Evolutionary conservation across 1,139 yeast species (phyloP).

Genomic region (Kazachstania sp.): DNA sequence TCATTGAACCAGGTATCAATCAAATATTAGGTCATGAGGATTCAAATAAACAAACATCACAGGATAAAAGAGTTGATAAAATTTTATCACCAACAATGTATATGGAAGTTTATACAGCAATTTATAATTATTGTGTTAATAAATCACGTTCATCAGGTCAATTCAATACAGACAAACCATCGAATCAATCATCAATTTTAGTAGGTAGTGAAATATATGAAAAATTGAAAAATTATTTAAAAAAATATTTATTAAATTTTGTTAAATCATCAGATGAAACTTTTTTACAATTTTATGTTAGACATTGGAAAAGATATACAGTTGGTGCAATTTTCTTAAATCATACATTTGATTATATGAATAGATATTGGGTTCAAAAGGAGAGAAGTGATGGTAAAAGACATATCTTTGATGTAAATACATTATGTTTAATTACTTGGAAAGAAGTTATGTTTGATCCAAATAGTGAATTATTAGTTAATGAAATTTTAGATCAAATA

Average conservation of each 20-base stretch:
- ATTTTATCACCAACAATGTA: conserved; percentile 67
- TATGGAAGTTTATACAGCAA: conserved; percentile 71
- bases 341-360: conserved; percentile 91
- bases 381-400: conserved; percentile 94
- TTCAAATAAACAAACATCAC: conserved; percentile 8
- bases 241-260: conserved; percentile 46
- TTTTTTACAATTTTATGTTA: conserved; percentile 76
- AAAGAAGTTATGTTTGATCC: conserved; percentile 69
- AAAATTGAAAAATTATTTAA: conserved; percentile 59
- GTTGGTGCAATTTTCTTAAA: conserved; percentile 88
- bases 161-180: conserved; percentile 29
- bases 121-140: conserved; percentile 88
- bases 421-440: conserved; percentile 85
- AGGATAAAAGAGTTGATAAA: conserved; percentile 38
- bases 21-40: conserved; percentile 51
- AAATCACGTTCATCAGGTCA: conserved; percentile 50
- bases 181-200: conserved; percentile 34
- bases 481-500: conserved; percentile 67
- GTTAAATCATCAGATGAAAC: conserved; percentile 49
- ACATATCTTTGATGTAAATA: conserved; percentile 83
- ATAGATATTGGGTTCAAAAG: conserved; percentile 95
- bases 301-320: conserved; percentile 81
- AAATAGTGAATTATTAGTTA: conserved; percentile 50
- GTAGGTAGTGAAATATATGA: conserved; percentile 88
- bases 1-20: conserved; percentile 65